Percentiles rank a stretch among this genome's conserved stretches.
Conservation (phyloP, 768 basidiomycete genomes). For the Tylopilus intermedius region DNA sequence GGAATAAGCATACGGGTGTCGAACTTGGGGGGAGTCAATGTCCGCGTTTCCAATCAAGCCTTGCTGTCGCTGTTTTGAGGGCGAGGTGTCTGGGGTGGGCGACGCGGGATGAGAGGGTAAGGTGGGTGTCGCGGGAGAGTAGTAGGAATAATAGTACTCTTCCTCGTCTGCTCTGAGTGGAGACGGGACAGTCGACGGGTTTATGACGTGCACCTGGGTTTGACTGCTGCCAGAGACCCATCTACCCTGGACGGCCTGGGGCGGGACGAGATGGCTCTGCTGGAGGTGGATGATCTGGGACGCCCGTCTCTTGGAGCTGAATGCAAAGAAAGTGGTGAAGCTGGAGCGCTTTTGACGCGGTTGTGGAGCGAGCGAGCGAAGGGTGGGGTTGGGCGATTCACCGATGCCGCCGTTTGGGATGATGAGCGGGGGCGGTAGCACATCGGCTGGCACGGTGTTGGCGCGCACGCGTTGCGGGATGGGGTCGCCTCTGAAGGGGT, state of each 20-base stretch:
- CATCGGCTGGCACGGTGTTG: slow-evolving; percentile 22
- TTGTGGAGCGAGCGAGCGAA: slow-evolving; percentile 17
- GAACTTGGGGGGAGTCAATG: slow-evolving; percentile 24
- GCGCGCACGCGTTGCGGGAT: slow-evolving; percentile 29
- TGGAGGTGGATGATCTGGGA: slow-evolving; percentile 16
- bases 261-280: neutral
- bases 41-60: slow-evolving; percentile 15
- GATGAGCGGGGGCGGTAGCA: slow-evolving; percentile 39
- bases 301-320: slow-evolving; percentile 24
- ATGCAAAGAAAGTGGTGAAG: slow-evolving; percentile 12
- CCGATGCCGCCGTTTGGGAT: slow-evolving; percentile 57
- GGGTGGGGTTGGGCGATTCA: slow-evolving; percentile 46
- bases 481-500: slow-evolving; percentile 25
- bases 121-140: slow-evolving; percentile 34
- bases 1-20: slow-evolving; percentile 52
- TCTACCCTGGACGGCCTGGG: slow-evolving; percentile 12
- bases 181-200: slow-evolving; percentile 13
- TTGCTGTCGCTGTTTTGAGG: slow-evolving; percentile 18
- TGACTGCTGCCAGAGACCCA: slow-evolving; percentile 15
- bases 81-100: slow-evolving; percentile 14
- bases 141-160: slow-evolving; percentile 51
- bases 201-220: slow-evolving; percentile 8
- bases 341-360: slow-evolving; percentile 42
- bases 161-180: slow-evolving; percentile 33
- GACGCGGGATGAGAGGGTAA: slow-evolving; percentile 1